A percentile compares a stretch with the other conserved stretches of the same genome.
Conservation (phyloP, 116 monocot genomes). For the Iris pallida region DNA sequence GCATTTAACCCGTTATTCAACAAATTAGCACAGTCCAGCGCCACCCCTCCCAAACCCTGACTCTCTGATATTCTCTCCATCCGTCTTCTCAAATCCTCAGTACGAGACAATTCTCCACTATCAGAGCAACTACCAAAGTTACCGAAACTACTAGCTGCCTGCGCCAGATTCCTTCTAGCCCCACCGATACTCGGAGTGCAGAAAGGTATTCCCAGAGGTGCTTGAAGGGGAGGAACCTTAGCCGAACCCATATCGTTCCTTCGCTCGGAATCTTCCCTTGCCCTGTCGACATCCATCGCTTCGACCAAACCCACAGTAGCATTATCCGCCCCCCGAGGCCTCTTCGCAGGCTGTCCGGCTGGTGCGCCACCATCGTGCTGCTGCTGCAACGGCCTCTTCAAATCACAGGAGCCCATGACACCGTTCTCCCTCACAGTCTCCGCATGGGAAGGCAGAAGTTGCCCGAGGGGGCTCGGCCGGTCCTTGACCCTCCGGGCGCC, state of each 20-base stretch:
- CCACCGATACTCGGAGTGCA: slow-evolving; percentile 14
- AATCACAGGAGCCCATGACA: slow-evolving; percentile 27
- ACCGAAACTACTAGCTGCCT: slow-evolving; percentile 11
- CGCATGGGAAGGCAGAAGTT: slow-evolving; percentile 3
- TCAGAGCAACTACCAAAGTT: slow-evolving; percentile 19
- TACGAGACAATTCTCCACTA: slow-evolving; percentile 47
- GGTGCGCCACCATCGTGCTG: slow-evolving; percentile 13
- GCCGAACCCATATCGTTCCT: slow-evolving; percentile 1
- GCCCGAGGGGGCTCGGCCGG: slow-evolving; percentile 30
- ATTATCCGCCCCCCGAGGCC: slow-evolving; percentile 4
- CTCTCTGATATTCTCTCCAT: slow-evolving; percentile 69
- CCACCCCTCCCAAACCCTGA: slow-evolving; percentile 50
- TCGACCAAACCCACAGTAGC: slow-evolving; percentile 5
- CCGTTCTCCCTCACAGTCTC: slow-evolving; percentile 37
- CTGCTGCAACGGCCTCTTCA: slow-evolving; percentile 38
- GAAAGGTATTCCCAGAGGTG: slow-evolving; percentile 22
- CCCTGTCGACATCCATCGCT: slow-evolving; percentile 9
- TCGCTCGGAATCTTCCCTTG: slow-evolving; percentile 14
- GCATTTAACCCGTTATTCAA: slow-evolving; percentile 70
- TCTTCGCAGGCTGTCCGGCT: slow-evolving; percentile 40
- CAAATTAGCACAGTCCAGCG: slow-evolving; percentile 70
- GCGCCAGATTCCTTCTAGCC: slow-evolving; percentile 6
- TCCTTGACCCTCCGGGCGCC: slow-evolving; percentile 29
- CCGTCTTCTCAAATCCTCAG: slow-evolving; percentile 50
- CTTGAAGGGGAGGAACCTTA: background rate